These are phyloP conservation scores for Crepidotus variabilis DNA, from an alignment of 768 basidiomycete genomes.

Conservation along the genomic window DNA sequence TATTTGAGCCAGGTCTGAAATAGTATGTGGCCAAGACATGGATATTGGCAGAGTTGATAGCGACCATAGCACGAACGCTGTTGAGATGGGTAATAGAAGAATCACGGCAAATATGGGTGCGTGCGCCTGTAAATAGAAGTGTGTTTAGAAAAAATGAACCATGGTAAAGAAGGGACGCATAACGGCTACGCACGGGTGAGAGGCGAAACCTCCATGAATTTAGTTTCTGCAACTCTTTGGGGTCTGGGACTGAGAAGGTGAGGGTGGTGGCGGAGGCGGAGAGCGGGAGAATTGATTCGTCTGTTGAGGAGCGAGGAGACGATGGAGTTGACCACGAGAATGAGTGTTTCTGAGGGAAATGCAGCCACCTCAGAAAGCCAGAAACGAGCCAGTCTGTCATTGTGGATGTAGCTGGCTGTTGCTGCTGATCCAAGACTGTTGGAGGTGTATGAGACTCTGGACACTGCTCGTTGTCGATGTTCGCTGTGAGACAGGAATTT, in stretches of 20 bases:
- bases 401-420: conserved; percentile 20
- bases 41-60: conserved; percentile 80
- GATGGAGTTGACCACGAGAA: conserved; percentile 43
- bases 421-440: not conserved
- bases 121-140: conserved; percentile 26
- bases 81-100: conserved; percentile 61
- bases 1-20: conserved; percentile 71
- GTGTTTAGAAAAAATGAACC: conserved; percentile 5
- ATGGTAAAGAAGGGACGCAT: conserved; percentile 2
- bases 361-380: conserved; percentile 51
- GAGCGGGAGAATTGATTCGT: conserved; percentile 30
- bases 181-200: conserved; percentile 26
- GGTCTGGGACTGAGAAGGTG: conserved; percentile 36
- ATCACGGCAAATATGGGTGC: conserved; percentile 40
- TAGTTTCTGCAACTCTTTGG: conserved; percentile 17
- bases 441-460: conserved; percentile 6
- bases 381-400: conserved; percentile 52
- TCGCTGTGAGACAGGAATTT: conserved; percentile 39
- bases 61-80: conserved; percentile 63
- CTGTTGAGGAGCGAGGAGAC: conserved; percentile 40
- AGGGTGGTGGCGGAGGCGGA: conserved; percentile 30
- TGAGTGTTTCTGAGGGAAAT: conserved; percentile 37
- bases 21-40: conserved; percentile 70
- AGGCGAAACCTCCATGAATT: conserved; percentile 18
- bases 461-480: conserved; percentile 12